These are phyloP conservation scores for Ogataea nakhonphanomensis DNA, from an alignment of 805 yeast genomes.

Conservation along the genomic window DNA sequence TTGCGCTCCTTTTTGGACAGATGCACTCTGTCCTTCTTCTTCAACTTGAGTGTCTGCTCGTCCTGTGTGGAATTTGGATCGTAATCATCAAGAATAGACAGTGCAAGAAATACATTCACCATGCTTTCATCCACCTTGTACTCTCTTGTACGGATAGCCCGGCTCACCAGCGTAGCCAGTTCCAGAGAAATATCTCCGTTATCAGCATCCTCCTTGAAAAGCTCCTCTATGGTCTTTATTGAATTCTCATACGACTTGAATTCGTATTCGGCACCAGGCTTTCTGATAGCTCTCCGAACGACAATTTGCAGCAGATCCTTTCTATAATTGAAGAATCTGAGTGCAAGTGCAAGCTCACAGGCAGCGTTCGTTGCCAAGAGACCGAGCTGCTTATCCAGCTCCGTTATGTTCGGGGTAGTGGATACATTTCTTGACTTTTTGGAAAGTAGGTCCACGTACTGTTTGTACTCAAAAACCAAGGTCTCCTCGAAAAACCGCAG, in stretches of 20 bases:
- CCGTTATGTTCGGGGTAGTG: constrained; percentile 26
- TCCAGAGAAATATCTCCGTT: constrained; percentile 81
- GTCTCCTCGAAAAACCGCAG: constrained; percentile 79
- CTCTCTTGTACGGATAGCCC: constrained; percentile 67
- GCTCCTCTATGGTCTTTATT: constrained; percentile 60
- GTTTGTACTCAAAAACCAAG: constrained; percentile 64
- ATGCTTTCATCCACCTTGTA: constrained; percentile 83
- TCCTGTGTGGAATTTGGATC: constrained; percentile 60
- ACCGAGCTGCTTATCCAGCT: constrained; percentile 44
- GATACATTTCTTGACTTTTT: constrained; percentile 34
- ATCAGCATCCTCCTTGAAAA: constrained; percentile 72
- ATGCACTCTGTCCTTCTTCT: constrained; percentile 87
- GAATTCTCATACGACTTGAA: constrained; percentile 53
- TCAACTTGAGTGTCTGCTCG: constrained; percentile 48
- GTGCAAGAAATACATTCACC: constrained; percentile 64
- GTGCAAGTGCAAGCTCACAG: constrained; percentile 66
- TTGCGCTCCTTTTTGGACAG: constrained; percentile 88
- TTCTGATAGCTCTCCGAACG: constrained; percentile 62
- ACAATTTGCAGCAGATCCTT: constrained; percentile 68
- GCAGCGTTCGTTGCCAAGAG: constrained; percentile 69
- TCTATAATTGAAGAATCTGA: constrained; percentile 78
- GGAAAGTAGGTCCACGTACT: constrained; percentile 57
- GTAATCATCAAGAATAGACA: constrained; percentile 64
- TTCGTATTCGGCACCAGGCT: constrained; percentile 48
- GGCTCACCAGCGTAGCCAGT: constrained; percentile 60